These are phyloP conservation scores for Pseudocercospora macadamiae DNA, from an alignment of 2,329 filamentous ascomycete species.

Conservation along the genomic window DNA sequence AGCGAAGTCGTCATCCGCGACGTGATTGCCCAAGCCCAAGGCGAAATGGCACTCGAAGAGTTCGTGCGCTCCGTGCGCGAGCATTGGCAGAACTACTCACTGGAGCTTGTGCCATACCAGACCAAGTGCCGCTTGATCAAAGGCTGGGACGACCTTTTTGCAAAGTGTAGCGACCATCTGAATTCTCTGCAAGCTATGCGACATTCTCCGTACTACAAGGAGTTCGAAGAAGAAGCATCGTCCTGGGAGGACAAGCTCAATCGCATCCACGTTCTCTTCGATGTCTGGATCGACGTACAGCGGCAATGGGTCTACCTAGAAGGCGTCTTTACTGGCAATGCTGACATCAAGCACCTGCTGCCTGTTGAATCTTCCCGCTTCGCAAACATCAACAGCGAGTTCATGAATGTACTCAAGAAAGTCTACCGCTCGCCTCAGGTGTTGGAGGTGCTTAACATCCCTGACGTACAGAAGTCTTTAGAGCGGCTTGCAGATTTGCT, in stretches of 20 bases:
- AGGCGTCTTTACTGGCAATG: conserved; percentile 97
- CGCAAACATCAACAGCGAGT: conserved; percentile 99
- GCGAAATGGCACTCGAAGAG: conserved; percentile 97
- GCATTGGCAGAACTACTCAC: conserved; percentile 91
- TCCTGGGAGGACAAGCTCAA: conserved; percentile 98
- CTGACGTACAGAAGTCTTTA: conserved; percentile 91
- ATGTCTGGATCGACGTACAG: conserved; percentile 99
- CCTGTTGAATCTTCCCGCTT: conserved; percentile 96
- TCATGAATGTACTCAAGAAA: conserved; percentile 99
- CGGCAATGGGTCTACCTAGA: conserved; percentile 99
- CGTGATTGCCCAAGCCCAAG: conserved; percentile 93
- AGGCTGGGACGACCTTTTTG: conserved; percentile 97
- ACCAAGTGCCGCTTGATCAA: conserved; percentile 97
- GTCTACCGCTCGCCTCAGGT: conserved; percentile 96
- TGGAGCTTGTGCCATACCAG: conserved; percentile 96
- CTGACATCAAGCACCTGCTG: conserved; percentile 96
- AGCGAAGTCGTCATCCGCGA: conserved; percentile 87
- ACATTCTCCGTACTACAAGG: conserved; percentile 98
- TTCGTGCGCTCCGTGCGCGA: conserved; percentile 96
- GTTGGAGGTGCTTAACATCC: conserved; percentile 92
- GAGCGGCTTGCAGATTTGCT: conserved; percentile 95
- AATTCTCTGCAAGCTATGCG: conserved; percentile 98
- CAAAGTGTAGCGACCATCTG: conserved; percentile 96
- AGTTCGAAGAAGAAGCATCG: conserved; percentile 96
- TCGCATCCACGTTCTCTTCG: conserved; percentile 93